A percentile compares a stretch with the other conserved stretches of the same genome.
Evolutionary conservation across 2,329 filamentous ascomycete genomes (phyloP).

Genomic region (Botrytis hyacinthi): DNA sequence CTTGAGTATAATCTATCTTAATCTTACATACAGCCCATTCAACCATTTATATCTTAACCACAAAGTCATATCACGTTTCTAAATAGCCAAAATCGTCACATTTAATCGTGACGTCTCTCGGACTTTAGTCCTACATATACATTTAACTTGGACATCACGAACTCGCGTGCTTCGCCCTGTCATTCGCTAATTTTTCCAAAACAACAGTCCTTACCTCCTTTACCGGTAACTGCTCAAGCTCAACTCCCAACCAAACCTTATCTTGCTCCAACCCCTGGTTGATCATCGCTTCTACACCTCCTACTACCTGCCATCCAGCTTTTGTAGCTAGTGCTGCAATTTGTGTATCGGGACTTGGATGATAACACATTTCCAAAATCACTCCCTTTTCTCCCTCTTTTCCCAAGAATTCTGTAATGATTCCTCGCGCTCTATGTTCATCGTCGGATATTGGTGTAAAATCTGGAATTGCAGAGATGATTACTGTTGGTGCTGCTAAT

Average conservation of each 20-base stretch:
- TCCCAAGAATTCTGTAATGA: slow-evolving; percentile 41
- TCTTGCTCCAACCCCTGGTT: slow-evolving; percentile 38
- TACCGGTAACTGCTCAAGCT: slow-evolving; percentile 54
- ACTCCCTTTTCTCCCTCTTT: slow-evolving; percentile 38
- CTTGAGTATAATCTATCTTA: not conserved
- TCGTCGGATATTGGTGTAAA: slow-evolving; percentile 64
- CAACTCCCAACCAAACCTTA: slow-evolving; percentile 53
- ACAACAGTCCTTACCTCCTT: slow-evolving; percentile 56
- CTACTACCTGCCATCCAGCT: slow-evolving; percentile 33
- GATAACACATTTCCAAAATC: slow-evolving; percentile 39
- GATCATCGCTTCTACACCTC: slow-evolving; percentile 36
- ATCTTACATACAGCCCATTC: not conserved
- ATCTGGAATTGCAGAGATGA: slow-evolving; percentile 75
- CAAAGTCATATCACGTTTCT: not conserved
- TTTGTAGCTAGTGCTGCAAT: slow-evolving; percentile 27
- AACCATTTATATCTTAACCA: not conserved
- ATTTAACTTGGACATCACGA: not conserved
- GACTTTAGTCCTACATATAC: not conserved
- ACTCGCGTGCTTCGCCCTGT: not conserved
- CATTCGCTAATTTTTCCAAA: slow-evolving; percentile 30
- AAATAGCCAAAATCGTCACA: not conserved
- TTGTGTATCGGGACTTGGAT: slow-evolving; percentile 33
- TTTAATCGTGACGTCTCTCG: not conserved
- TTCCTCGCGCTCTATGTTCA: slow-evolving; percentile 57
- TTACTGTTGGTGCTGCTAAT: slow-evolving; percentile 60